A percentile compares a stretch with the other conserved stretches of the same genome.
These are phyloP conservation scores for Leccinellum rugosiceps DNA, from an alignment of 768 basidiomycete genomes.

Conservation along the genomic window DNA sequence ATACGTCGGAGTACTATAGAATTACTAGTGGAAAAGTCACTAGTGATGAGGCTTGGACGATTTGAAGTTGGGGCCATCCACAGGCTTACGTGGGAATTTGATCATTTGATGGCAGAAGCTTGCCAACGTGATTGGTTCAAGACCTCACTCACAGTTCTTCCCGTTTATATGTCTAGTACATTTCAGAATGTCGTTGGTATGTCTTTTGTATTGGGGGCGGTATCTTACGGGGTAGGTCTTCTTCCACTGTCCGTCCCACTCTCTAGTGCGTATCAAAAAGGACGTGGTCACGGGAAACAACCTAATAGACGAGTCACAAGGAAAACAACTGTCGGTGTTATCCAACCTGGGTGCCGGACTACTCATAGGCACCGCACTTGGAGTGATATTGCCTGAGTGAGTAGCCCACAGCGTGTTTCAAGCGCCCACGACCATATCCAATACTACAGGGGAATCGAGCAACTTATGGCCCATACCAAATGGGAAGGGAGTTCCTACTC, in stretches of 20 bases:
- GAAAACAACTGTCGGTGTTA: constrained; percentile 44
- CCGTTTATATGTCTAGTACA: constrained; percentile 20
- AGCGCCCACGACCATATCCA: background rate
- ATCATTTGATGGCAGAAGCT: too few relatives aligned
- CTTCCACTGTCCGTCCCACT: constrained; percentile 72
- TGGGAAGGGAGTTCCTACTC: constrained; percentile 41
- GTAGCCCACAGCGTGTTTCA: constrained; percentile 29
- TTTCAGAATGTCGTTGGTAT: constrained; percentile 36
- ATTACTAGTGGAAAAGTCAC: background rate
- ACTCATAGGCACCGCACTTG: constrained; percentile 84
- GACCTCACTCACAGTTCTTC: background rate
- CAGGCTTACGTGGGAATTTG: background rate
- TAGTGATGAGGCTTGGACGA: background rate
- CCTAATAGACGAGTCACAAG: constrained; percentile 35
- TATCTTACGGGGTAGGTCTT: constrained; percentile 68
- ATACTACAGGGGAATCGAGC: constrained; percentile 67
- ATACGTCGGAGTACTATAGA: background rate
- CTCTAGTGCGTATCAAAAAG: constrained; percentile 46
- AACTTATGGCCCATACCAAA: constrained; percentile 39
- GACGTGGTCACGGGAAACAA: background rate
- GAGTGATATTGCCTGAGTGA: constrained; percentile 92
- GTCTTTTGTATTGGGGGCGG: constrained; percentile 57
- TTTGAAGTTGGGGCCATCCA: too few relatives aligned
- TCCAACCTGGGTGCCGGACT: constrained; percentile 75
- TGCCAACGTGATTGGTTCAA: too few relatives aligned